Percentiles rank a stretch among this genome's conserved stretches.
phyloP scores from a whole-genome alignment of 257 asterid genomes.

The Primulina tabacum region DNA sequence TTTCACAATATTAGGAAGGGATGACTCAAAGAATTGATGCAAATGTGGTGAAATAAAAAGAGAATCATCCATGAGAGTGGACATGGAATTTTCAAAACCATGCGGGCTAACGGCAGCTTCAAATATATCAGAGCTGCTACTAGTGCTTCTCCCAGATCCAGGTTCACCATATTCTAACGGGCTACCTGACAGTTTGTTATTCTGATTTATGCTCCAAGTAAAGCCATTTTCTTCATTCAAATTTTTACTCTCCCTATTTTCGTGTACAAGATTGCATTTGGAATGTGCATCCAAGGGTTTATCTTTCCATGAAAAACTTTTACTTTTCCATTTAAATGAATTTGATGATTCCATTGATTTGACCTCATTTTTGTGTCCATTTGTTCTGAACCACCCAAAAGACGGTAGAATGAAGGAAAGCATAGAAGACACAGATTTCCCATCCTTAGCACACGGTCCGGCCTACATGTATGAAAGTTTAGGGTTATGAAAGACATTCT shows the following conservation, averaged over 20 bases:
- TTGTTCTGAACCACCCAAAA: conserved; percentile 49
- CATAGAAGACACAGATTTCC: conserved; percentile 52
- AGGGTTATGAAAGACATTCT: conserved; percentile 32
- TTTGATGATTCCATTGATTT: conserved; percentile 45
- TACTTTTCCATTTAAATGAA: conserved; percentile 72
- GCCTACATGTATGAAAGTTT: conserved; percentile 52
- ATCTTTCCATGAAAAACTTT: conserved; percentile 58
- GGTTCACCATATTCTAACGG: conserved; percentile 43
- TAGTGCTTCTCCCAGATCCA: conserved; percentile 53
- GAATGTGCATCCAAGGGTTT: conserved; percentile 55
- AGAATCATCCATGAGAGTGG: conserved; percentile 65
- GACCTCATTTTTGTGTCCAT: conserved; percentile 31
- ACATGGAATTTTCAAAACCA: conserved; percentile 44
- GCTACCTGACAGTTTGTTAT: conserved; percentile 21
- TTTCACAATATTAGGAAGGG: conserved; percentile 89
- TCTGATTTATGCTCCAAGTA: conserved; percentile 15
- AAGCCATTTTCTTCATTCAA: conserved; percentile 28
- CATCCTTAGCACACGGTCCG: conserved; percentile 50
- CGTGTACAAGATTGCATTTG: conserved; percentile 32
- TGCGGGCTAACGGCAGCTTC: conserved; percentile 62
- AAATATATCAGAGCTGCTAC: conserved; percentile 49
- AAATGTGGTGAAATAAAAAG: conserved; percentile 61
- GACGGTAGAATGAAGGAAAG: conserved; percentile 63
- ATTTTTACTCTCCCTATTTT: conserved; percentile 24
- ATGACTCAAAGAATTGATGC: conserved; percentile 70